These are phyloP conservation scores for Westerdykella aurantiaca DNA, from an alignment of 2,329 filamentous ascomycete species.

Conservation along the genomic window DNA sequence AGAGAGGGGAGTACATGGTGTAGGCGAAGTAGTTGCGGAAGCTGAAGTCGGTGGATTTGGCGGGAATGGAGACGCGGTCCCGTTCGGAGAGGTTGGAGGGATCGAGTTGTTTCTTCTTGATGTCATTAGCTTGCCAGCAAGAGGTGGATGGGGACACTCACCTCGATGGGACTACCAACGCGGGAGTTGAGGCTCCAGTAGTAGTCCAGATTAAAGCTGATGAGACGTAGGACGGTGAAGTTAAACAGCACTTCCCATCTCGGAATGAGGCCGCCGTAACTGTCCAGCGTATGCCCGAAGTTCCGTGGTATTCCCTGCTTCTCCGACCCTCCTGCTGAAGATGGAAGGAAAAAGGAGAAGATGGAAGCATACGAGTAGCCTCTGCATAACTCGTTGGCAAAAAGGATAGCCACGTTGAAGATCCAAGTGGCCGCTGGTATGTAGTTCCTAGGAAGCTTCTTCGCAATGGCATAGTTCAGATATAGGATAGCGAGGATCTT, in stretches of 20 bases:
- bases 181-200: constrained; percentile 77
- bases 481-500: constrained; percentile 79
- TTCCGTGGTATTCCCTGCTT: constrained; percentile 44
- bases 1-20: constrained; percentile 83
- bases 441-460: constrained; percentile 60
- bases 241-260: constrained; percentile 99
- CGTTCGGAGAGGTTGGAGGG: constrained; percentile 78
- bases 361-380: constrained; percentile 71
- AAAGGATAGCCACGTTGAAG: constrained; percentile 81
- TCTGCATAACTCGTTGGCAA: constrained; percentile 77
- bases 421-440: constrained; percentile 76
- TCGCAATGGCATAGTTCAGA: constrained; percentile 76
- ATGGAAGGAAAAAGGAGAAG: constrained; percentile 47
- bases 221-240: constrained; percentile 81
- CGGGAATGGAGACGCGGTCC: constrained; percentile 75
- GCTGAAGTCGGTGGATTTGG: constrained; percentile 62
- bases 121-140: constrained; percentile 52
- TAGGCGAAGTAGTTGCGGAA: constrained; percentile 90
- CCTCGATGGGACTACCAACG: constrained; percentile 66
- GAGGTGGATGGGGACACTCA: constrained; percentile 43
- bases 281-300: constrained; percentile 70
- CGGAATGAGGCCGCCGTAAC: constrained; percentile 72
- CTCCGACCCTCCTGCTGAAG: constrained; percentile 36
- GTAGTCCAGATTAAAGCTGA: constrained; percentile 96
- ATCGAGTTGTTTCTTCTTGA: constrained; percentile 97